phyloP scores from a whole-genome alignment of 768 basidiomycete species.

The Hydnomerulius pinastri region DNA sequence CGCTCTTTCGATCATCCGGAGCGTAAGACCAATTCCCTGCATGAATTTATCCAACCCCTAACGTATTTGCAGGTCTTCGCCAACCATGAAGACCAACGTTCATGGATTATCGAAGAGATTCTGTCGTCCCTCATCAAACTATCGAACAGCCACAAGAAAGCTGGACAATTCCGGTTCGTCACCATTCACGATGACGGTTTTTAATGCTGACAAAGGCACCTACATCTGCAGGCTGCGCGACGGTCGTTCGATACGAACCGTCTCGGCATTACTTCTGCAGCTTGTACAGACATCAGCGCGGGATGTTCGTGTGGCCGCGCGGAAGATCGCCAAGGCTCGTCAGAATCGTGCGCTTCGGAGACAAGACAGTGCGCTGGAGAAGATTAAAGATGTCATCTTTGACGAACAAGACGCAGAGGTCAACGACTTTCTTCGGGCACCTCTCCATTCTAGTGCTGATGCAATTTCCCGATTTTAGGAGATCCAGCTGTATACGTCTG shows the following conservation, averaged over 20 bases:
- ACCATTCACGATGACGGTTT: background rate
- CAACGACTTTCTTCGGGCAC: background rate
- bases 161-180: constrained; percentile 82
- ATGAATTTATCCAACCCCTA: constrained; percentile 3
- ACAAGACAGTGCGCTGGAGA: constrained; percentile 58
- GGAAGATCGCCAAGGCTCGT: constrained; percentile 59
- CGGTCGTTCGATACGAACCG: constrained; percentile 89
- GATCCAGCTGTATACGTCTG: constrained; percentile 66
- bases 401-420: constrained; percentile 74
- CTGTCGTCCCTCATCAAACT: constrained; percentile 86
- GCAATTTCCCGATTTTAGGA: constrained; percentile 47
- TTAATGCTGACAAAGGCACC: background rate
- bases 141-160: constrained; percentile 86
- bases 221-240: constrained; percentile 79
- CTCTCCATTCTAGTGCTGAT: background rate
- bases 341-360: constrained; percentile 62
- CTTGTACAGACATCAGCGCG: constrained; percentile 96
- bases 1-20: constrained; percentile 80
- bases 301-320: constrained; percentile 75
- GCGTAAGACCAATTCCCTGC: constrained; percentile 50
- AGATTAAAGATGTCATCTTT: constrained; percentile 53
- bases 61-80: constrained; percentile 85
- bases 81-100: constrained; percentile 85
- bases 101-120: constrained; percentile 99
- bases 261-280: constrained; percentile 90